phyloP scores from a whole-genome alignment of 1,139 yeast genomes.

The Ogataea hybrid region DNA sequence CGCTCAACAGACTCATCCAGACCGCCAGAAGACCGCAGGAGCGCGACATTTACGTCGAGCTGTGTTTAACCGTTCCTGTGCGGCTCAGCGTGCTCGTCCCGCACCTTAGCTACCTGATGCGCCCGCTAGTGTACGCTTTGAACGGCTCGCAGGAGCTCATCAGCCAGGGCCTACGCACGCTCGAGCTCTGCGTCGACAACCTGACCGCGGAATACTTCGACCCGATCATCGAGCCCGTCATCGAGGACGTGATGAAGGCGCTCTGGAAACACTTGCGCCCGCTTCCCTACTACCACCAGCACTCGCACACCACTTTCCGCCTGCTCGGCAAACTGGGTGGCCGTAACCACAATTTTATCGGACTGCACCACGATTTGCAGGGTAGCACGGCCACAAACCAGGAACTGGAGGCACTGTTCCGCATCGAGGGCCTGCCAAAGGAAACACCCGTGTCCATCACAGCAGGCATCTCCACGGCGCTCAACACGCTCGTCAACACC shows the following conservation, averaged over 20 bases:
- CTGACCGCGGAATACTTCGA: conserved; percentile 95
- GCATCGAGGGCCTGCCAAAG: conserved; percentile 64
- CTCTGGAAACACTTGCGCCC: conserved; percentile 91
- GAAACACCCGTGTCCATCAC: conserved; percentile 73
- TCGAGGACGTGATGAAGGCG: conserved; percentile 90
- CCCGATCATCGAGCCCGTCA: conserved; percentile 93
- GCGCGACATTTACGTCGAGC: conserved; percentile 88
- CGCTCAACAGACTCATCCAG: conserved; percentile 76
- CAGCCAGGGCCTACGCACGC: conserved; percentile 88
- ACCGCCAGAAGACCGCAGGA: conserved; percentile 89
- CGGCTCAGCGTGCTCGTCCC: conserved; percentile 91
- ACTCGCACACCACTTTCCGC: conserved; percentile 91
- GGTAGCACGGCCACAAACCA: conserved; percentile 60
- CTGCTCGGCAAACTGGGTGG: conserved; percentile 96
- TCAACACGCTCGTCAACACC: conserved; percentile 61
- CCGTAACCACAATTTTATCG: conserved; percentile 80
- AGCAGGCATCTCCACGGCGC: conserved; percentile 81
- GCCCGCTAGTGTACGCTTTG: conserved; percentile 87
- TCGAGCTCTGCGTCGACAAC: conserved; percentile 96
- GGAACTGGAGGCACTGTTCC: conserved; percentile 65
- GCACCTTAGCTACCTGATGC: conserved; percentile 80
- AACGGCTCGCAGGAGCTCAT: conserved; percentile 90
- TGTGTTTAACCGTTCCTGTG: conserved; percentile 95
- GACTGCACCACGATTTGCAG: conserved; percentile 65
- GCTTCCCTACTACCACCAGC: conserved; percentile 88